These are phyloP conservation scores for Penicillium flavigenum DNA, from an alignment of 495 filamentous ascomycete species.

Conservation along the genomic window DNA sequence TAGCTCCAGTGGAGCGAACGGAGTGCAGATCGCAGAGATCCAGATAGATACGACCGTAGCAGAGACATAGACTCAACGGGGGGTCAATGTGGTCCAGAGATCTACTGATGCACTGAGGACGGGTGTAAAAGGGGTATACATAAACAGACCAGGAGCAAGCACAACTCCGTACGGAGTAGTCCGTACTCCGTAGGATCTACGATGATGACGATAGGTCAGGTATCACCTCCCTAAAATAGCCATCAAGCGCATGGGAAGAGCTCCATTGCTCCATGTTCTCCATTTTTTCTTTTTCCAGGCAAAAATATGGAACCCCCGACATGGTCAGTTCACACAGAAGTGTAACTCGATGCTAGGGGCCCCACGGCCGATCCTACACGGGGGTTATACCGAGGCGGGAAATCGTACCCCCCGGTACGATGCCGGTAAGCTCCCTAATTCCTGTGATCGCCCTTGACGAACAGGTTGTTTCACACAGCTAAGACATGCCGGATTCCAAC, in stretches of 20 bases:
- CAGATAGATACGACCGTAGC: conserved; percentile 10
- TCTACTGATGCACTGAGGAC: not conserved
- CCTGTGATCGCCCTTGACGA: conserved; percentile 22
- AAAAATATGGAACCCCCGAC: conserved; percentile 3
- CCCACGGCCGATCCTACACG: conserved; percentile 21
- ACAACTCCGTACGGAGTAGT: not conserved
- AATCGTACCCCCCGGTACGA: conserved; percentile 19
- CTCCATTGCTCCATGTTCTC: not conserved
- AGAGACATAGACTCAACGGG: not conserved
- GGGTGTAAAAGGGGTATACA: not conserved
- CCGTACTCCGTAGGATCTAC: conserved; percentile 1
- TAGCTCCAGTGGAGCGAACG: conserved; percentile 4
- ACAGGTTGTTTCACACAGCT: conserved; percentile 29
- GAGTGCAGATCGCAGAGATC: conserved; percentile 9
- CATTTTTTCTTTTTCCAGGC: not conserved
- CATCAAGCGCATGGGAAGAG: conserved; percentile 3
- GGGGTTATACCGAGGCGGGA: conserved; percentile 22
- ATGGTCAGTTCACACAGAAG: conserved; percentile 2
- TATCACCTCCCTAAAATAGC: conserved; percentile 17
- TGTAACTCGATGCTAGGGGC: not conserved
- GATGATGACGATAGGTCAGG: conserved; percentile 7
- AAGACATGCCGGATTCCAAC: conserved; percentile 3
- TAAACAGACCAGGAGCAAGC: not conserved
- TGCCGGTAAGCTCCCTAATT: conserved; percentile 12
- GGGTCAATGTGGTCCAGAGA: conserved; percentile 2